Conservation (phyloP, 1,139 yeast genomes). For the Yamadazyma blattariae region DNA sequence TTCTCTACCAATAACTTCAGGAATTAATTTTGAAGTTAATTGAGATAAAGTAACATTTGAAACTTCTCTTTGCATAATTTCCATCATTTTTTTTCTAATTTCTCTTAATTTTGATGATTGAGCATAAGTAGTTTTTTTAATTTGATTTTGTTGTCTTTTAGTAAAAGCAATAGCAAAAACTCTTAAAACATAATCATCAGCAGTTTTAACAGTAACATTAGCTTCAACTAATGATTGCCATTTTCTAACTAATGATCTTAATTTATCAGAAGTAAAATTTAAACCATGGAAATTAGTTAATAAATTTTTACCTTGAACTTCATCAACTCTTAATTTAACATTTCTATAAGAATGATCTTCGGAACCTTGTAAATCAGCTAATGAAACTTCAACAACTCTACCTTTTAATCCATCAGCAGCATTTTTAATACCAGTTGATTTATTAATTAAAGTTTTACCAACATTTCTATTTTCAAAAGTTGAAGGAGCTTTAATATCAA, state of each 20-base stretch:
- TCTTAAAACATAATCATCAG: constrained; percentile 50
- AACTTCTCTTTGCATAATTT: constrained; percentile 53
- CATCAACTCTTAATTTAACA: constrained; percentile 52
- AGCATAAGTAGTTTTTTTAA: constrained; percentile 51
- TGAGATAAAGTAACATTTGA: constrained; percentile 50
- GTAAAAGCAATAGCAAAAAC: constrained; percentile 53
- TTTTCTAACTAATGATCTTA: constrained; percentile 52
- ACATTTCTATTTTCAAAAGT: constrained; percentile 51
- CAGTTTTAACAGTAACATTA: constrained; percentile 49
- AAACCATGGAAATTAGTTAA: constrained; percentile 55
- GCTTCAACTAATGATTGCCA: constrained; percentile 56
- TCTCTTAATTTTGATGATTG: constrained; percentile 51
- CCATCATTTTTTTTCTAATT: constrained; percentile 50
- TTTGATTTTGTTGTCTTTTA: constrained; percentile 52
- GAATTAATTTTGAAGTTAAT: constrained; percentile 50
- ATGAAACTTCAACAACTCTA: constrained; percentile 48
- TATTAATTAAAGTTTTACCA: constrained; percentile 52
- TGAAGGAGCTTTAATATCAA: constrained; percentile 52
- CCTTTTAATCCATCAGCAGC: constrained; percentile 55
- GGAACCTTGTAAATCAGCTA: constrained; percentile 52
- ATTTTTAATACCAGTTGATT: constrained; percentile 50
- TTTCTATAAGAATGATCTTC: constrained; percentile 54
- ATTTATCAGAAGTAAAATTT: constrained; percentile 49
- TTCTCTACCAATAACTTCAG: constrained; percentile 54
- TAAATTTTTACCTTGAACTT: constrained; percentile 53